phyloP scores from a whole-genome alignment of 352 stramenopile species.

The Globisporangium acanthophoron region DNA sequence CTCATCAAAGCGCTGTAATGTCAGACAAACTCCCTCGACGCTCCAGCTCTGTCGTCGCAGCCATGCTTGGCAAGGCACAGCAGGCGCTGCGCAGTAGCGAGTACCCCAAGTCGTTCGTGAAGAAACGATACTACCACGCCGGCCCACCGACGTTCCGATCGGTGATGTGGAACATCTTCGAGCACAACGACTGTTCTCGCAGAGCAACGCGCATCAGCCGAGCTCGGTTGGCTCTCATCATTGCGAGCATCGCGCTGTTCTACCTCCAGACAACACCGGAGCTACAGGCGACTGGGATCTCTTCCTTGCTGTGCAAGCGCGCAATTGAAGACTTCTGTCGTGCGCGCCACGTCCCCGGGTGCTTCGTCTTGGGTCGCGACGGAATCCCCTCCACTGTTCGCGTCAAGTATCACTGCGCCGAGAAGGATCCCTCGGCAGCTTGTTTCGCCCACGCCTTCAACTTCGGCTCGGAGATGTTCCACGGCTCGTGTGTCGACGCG shows the following conservation, averaged over 20 bases:
- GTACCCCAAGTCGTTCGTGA: slow-evolving; percentile 15
- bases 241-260: slow-evolving; percentile 43
- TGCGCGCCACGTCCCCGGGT: slow-evolving; percentile 25
- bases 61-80: slow-evolving; percentile 22
- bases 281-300: slow-evolving; percentile 35
- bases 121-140: slow-evolving; percentile 17
- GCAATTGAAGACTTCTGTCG: slow-evolving; percentile 36
- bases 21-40: neutral
- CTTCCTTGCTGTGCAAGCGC: slow-evolving; percentile 31
- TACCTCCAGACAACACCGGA: slow-evolving; percentile 53
- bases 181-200: slow-evolving; percentile 32
- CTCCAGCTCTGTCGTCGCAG: slow-evolving; percentile 5
- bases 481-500: slow-evolving; percentile 14
- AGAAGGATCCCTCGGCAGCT: slow-evolving; percentile 4
- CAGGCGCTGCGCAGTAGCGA: slow-evolving; percentile 13
- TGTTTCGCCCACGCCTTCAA: slow-evolving; percentile 29
- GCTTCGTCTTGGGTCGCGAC: slow-evolving; percentile 23
- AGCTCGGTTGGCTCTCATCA: slow-evolving; percentile 24
- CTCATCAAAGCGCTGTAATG: neutral
- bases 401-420: slow-evolving; percentile 27
- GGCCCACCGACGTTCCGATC: slow-evolving; percentile 25
- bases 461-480: slow-evolving; percentile 26
- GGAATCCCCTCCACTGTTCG: slow-evolving; percentile 12
- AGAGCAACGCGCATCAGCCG: slow-evolving; percentile 19
- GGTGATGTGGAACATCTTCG: slow-evolving; percentile 35